Percentiles rank a stretch among this genome's conserved stretches.
Conservation (phyloP, 2,329 filamentous ascomycete genomes). For the Fusarium newnesense region DNA sequence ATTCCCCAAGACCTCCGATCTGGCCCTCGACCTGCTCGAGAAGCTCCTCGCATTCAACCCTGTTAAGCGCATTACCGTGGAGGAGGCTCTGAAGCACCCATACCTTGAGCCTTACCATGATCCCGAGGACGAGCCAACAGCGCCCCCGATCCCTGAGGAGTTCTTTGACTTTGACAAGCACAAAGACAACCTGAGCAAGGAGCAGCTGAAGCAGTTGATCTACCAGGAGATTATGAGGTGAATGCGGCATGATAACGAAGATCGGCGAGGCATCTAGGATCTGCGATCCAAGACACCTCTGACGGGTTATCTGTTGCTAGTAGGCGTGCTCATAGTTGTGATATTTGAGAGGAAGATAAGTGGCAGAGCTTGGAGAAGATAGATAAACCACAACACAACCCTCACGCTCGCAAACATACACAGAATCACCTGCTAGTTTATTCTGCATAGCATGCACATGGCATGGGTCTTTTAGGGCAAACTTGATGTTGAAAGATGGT, state of each 20-base stretch:
- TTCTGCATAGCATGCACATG: constrained; percentile 21
- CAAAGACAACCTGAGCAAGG: constrained; percentile 98
- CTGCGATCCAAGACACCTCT: constrained; percentile 12
- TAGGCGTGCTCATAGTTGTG: constrained; percentile 8
- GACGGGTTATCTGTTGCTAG: background rate
- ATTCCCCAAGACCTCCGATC: constrained; percentile 99
- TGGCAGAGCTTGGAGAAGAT: constrained; percentile 32
- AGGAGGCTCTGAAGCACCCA: constrained; percentile 95
- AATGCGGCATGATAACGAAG: constrained; percentile 16
- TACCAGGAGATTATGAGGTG: constrained; percentile 92
- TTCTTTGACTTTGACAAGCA: constrained; percentile 99
- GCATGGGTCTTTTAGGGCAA: constrained; percentile 15
- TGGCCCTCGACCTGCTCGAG: constrained; percentile 93
- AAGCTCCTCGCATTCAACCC: constrained; percentile 98
- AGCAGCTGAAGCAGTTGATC: constrained; percentile 96
- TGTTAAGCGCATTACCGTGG: constrained; percentile 97
- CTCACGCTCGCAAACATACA: constrained; percentile 18
- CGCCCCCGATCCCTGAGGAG: constrained; percentile 95
- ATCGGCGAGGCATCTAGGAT: constrained; percentile 12
- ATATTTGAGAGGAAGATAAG: constrained; percentile 16
- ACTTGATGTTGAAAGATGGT: constrained; percentile 12
- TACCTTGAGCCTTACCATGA: constrained; percentile 99
- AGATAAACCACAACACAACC: constrained; percentile 35
- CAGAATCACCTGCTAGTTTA: constrained; percentile 21
- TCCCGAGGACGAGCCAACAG: constrained; percentile 96